Base-by-base conservation (phyloP, 768 basidiomycete species). In the Saitozyma podzolica region DNA sequence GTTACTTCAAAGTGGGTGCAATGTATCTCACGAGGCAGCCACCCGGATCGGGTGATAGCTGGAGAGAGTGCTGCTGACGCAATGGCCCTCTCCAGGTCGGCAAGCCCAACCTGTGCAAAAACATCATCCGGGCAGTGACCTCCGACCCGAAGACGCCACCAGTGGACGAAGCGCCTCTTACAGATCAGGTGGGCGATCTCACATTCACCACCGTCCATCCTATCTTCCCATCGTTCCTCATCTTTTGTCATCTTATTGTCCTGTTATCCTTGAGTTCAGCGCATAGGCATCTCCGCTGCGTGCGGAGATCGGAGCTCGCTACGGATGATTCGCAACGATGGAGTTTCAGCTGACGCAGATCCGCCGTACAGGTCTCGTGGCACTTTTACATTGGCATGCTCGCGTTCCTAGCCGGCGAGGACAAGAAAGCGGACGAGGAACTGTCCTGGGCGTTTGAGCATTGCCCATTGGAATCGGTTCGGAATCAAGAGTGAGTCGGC, bases 381-480 rank as follows among this genome's bases (percentile, higher is more conserved):
- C 84, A 87, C 64, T 99, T 95, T 82, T 97, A 97, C 76, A 80
- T 96, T 53, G 96, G 95, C 65, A 91, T 97, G 87, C 83, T 98
- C 64, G 88, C 87, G 74, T 97, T 98, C 81, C 80, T 97, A 64
- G 91, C 91, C 72, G 96, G 97, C 77, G 89, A 95, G 54, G 94
- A 91, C 73, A 83, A 82, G 45, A 92, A 92, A 82, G 91, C 92
- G 50, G 89, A 93, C 78, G 84, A 89, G 78, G 88, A 96, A 75
- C 84, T 98, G 57, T 89, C 87, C 0, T 86, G 89, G 69, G 91
- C 92, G 8, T 91, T 92, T 77, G 87, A 91, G 70, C 84, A 89
- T 62, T 98, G 93, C 80, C 87, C 90, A 68, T 79, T 83, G 8
- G 81, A 81, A 9, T 85, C 91, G 0, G 84, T 84, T 16, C 83